Conservation (phyloP, 805 yeast species). For the Sungouiozyma intestinalis region DNA sequence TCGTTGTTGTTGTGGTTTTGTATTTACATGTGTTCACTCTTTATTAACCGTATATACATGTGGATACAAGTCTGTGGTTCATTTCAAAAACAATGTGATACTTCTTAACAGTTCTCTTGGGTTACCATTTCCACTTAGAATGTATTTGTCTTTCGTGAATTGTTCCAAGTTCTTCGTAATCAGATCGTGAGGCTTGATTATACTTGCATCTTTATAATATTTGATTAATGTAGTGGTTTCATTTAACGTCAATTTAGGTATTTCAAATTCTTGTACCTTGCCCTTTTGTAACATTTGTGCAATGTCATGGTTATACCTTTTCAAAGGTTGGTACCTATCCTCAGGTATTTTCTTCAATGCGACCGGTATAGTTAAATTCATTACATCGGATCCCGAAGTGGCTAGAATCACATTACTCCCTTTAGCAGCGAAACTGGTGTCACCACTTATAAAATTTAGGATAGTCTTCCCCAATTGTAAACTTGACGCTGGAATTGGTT, state of each 20-base stretch:
- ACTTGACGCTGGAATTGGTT: slow-evolving; percentile 45
- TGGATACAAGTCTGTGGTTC: no score
- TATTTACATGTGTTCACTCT: not conserved
- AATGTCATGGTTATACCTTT: slow-evolving; percentile 43
- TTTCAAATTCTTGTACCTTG: slow-evolving; percentile 30
- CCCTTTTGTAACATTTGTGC: slow-evolving; percentile 37
- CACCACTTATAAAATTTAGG: slow-evolving; percentile 45
- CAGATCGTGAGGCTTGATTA: slow-evolving; percentile 30
- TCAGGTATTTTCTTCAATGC: slow-evolving; percentile 44
- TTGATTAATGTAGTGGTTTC: slow-evolving; percentile 37
- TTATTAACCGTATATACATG: no score
- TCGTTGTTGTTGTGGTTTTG: not conserved
- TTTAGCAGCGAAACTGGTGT: slow-evolving; percentile 31
- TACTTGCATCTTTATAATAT: slow-evolving; percentile 32
- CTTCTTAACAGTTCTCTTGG: slow-evolving; percentile 41
- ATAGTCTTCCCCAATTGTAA: slow-evolving; percentile 55
- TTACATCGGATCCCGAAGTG: slow-evolving; percentile 44
- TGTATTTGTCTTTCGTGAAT: slow-evolving; percentile 39
- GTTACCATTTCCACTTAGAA: slow-evolving; percentile 57
- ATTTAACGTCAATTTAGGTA: slow-evolving; percentile 34
- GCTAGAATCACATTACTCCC: slow-evolving; percentile 61
- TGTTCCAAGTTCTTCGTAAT: slow-evolving; percentile 27
- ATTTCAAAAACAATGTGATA: slow-evolving; percentile 8
- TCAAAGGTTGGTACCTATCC: slow-evolving; percentile 42
- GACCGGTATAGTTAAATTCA: slow-evolving; percentile 46